Evolutionary conservation across 164 flowering plant genomes (phyloP).

Genomic region (Stephania cephalantha): DNA sequence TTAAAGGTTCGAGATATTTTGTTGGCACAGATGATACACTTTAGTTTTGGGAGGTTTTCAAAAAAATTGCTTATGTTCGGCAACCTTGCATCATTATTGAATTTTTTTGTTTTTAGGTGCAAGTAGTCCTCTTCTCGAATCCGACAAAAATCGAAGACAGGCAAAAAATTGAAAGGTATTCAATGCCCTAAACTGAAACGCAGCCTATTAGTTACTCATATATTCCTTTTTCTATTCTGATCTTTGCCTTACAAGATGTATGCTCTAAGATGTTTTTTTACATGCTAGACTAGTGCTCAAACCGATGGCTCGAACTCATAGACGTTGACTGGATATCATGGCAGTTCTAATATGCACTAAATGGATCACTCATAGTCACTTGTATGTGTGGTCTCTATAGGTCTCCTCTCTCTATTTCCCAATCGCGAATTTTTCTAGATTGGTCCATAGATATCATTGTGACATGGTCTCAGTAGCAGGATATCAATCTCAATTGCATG

Average conservation of each 20-base stretch:
- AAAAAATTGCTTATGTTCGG: background rate
- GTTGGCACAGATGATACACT: too few species aligned
- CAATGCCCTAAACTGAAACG: conserved; percentile 39
- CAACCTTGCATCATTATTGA: too few species aligned
- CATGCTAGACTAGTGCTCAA: conserved; percentile 41
- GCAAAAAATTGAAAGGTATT: conserved; percentile 31
- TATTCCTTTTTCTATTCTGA: conserved; percentile 74
- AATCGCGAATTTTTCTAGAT: conserved; percentile 16
- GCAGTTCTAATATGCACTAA: conserved; percentile 17
- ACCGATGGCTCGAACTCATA: conserved; percentile 7
- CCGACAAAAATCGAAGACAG: conserved; percentile 59
- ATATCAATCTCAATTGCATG: too few species aligned
- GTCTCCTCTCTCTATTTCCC: conserved; percentile 10
- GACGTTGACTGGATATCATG: conserved; percentile 20
- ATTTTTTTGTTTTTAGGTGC: conserved; percentile 27
- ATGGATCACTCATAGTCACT: conserved; percentile 10
- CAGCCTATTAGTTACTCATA: conserved; percentile 67
- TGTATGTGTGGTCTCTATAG: conserved; percentile 14
- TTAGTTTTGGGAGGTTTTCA: too few species aligned
- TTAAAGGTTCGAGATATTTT: too few species aligned
- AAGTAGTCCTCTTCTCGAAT: conserved; percentile 54
- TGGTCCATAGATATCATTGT: background rate
- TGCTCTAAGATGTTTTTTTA: too few species aligned
- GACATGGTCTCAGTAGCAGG: too few species aligned
- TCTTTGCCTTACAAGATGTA: too few species aligned